Base-by-base conservation (phyloP, 2,329 filamentous ascomycete genomes). In the Apiospora arundinis region DNA sequence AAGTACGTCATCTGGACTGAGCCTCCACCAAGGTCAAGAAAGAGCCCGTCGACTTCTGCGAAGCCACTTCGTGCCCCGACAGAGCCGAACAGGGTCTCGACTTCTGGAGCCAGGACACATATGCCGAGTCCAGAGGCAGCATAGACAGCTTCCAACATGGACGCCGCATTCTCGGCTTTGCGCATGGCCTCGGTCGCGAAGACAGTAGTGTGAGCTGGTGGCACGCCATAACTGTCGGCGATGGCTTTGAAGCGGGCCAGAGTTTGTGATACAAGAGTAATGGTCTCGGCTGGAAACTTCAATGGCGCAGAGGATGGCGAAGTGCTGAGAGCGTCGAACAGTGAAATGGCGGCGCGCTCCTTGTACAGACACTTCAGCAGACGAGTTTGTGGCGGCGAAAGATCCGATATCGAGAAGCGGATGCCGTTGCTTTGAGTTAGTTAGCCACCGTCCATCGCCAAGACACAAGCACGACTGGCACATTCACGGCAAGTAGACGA, bases 181-280 rank as follows among this genome's bases (percentile, higher is more conserved):
- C 95, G 90, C 80, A 95, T 96, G 4, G 95, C 95, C 81, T 97
- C 95, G 0, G 95, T 98, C 25, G 95, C 95, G 56, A 98, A 89
- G 12, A 97, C 89, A 25, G 89, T 88, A 72, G 95, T 89, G 74
- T 95, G 91, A 45, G 81, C 75, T 0, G 85, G 79, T 0, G 89
- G 89, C 0, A 97, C 93, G 23, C 86, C 85, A 78, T 93, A 94
- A 71, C 91, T 88, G 70, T 86, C 79, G 72, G 94, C 95, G 69
- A 93, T 92, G 37, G 84, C 84, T 72, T 90, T 90, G 84, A 97
- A 97, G 40, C 90, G 90, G 28, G 88, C 83, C 14, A 97, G 83
- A 1, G 90, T 89, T 44, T 87, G 82, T 6, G 93, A 83, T 14
- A 97, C 93, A n/a, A 86, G 82, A 1, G 81, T 74, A 72, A 97